Conservation (phyloP, 1,284 basidiomycete species). For the Amylostereum areolatum region DNA sequence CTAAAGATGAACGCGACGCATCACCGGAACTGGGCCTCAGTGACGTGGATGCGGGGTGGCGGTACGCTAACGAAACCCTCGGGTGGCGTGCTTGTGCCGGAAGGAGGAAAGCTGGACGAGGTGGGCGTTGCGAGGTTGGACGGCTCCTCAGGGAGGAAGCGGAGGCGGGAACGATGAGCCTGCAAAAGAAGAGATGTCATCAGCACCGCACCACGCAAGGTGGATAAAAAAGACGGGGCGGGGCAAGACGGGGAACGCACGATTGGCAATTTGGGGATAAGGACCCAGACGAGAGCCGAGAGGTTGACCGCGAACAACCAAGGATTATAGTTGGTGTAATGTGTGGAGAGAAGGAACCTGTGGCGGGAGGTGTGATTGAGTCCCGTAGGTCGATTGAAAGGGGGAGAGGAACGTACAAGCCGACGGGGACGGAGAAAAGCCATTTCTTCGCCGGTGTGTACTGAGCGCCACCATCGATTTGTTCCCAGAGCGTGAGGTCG, state of each 20-base stretch:
- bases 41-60: constrained; percentile 20
- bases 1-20: too few species aligned
- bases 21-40: constrained; percentile 31
- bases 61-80: constrained; percentile 14
- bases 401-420: constrained; percentile 64
- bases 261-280: constrained; percentile 95
- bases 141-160: constrained; percentile 56
- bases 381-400: not conserved
- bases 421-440: constrained; percentile 88
- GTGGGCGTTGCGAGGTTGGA: constrained; percentile 64
- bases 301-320: constrained; percentile 93
- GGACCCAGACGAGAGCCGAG: constrained; percentile 74
- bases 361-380: constrained; percentile 1
- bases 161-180: constrained; percentile 76
- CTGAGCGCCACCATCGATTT: constrained; percentile 98
- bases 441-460: constrained; percentile 99
- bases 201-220: too few species aligned
- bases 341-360: constrained; percentile 95
- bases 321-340: constrained; percentile 95
- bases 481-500: constrained; percentile 97
- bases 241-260: constrained; percentile 30
- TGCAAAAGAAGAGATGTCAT: constrained; percentile 25
- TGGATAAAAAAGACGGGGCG: constrained; percentile 5
- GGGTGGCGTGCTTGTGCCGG: constrained; percentile 34
- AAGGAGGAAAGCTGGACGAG: constrained; percentile 45